These are phyloP conservation scores for Fusarium sp. DNA, from an alignment of 2,329 filamentous ascomycete genomes.

Conservation along the genomic window DNA sequence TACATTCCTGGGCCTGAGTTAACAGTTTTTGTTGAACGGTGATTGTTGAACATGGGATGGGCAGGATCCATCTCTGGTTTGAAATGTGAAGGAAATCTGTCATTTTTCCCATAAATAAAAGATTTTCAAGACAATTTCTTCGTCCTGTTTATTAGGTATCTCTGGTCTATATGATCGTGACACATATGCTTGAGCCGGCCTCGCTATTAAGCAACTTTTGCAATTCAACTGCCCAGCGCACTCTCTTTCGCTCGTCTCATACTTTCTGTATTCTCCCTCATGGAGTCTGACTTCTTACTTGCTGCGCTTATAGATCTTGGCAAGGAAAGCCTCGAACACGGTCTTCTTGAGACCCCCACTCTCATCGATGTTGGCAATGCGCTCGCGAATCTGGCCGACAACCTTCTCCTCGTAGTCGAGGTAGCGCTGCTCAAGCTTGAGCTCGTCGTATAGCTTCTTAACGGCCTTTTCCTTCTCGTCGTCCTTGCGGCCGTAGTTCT, in stretches of 20 bases:
- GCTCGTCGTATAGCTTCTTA: slow-evolving; percentile 88
- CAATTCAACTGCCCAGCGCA: slow-evolving; percentile 3
- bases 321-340: slow-evolving; percentile 88
- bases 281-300: slow-evolving; percentile 66
- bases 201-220: slow-evolving; percentile 12
- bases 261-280: slow-evolving; percentile 6
- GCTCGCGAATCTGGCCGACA: slow-evolving; percentile 77
- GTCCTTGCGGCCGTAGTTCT: slow-evolving; percentile 95
- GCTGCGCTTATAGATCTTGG: slow-evolving; percentile 98
- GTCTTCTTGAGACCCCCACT: slow-evolving; percentile 87
- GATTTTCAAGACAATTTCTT: neutral
- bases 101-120: slow-evolving; percentile 1
- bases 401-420: slow-evolving; percentile 88
- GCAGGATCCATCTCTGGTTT: slow-evolving; percentile 8
- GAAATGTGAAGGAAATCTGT: slow-evolving; percentile 13
- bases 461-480: slow-evolving; percentile 81
- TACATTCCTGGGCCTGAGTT: neutral
- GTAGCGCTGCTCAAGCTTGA: slow-evolving; percentile 85
- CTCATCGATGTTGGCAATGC: slow-evolving; percentile 86
- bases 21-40: neutral
- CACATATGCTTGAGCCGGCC: slow-evolving; percentile 6
- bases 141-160: slow-evolving; percentile 23
- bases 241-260: slow-evolving; percentile 7
- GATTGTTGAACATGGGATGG: slow-evolving; percentile 4
- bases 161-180: slow-evolving; percentile 24